Evolutionary conservation across 2,329 filamentous ascomycete genomes (phyloP).

Genomic region (Meredithiella fracta): DNA sequence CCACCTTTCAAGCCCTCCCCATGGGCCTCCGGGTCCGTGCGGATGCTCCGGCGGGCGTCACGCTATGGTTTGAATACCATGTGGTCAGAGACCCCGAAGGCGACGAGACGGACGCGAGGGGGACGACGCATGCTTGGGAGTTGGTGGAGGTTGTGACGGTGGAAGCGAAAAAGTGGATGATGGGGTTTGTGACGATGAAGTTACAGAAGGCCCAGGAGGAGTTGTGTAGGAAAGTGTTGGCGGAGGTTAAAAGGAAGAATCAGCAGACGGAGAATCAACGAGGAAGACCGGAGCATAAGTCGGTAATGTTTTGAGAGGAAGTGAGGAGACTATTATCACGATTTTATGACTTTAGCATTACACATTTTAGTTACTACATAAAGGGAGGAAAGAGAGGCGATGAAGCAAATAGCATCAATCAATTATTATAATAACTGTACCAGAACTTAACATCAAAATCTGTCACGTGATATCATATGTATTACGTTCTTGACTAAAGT

Average conservation of each 20-base stretch:
- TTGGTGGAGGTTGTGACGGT: constrained; percentile 21
- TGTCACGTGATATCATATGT: background rate
- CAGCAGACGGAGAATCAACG: background rate
- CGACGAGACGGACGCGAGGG: background rate
- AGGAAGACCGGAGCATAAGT: background rate
- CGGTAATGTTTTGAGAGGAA: background rate
- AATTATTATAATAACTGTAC: background rate
- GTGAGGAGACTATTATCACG: background rate
- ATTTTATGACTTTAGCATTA: background rate
- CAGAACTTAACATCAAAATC: too few relatives aligned
- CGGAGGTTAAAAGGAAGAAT: constrained; percentile 15
- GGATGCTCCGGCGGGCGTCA: constrained; percentile 27
- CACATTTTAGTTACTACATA: background rate
- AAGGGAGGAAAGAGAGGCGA: too few relatives aligned
- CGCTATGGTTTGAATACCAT: constrained; percentile 25
- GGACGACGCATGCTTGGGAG: constrained; percentile 15
- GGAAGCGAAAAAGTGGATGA: constrained; percentile 22
- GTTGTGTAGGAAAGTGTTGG: constrained; percentile 20
- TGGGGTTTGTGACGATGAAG: constrained; percentile 22
- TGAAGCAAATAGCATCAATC: background rate
- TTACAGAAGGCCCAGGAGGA: constrained; percentile 20
- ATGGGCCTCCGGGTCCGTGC: constrained; percentile 28
- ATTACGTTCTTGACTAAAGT: background rate
- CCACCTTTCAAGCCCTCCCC: constrained; percentile 28
- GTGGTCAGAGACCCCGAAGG: constrained; percentile 3